These are phyloP conservation scores for Daldinia eschscholtzii DNA, from an alignment of 2,329 filamentous ascomycete genomes.

Conservation along the genomic window DNA sequence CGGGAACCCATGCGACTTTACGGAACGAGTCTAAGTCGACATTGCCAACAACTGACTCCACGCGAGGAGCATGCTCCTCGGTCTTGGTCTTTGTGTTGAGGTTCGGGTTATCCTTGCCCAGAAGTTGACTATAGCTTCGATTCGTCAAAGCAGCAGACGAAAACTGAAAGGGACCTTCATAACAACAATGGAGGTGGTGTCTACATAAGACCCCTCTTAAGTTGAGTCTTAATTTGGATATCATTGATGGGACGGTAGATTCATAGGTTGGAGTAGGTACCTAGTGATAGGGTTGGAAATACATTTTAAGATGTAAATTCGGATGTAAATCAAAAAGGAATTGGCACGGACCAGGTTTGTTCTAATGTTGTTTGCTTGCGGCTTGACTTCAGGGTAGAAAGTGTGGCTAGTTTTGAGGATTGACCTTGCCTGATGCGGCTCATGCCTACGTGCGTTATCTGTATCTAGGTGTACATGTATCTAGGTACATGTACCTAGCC, in stretches of 20 bases:
- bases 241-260: conserved; percentile 7
- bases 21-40: conserved; percentile 44
- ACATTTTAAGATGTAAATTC: not conserved
- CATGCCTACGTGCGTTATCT: not conserved
- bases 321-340: conserved; percentile 2
- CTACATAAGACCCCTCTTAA: conserved; percentile 1
- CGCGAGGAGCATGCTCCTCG: not conserved
- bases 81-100: not conserved
- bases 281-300: not conserved
- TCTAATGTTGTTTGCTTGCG: conserved; percentile 13
- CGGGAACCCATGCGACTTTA: conserved; percentile 41
- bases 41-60: conserved; percentile 28
- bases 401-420: not conserved
- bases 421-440: conserved; percentile 12
- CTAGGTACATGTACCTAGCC: not conserved
- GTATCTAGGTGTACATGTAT: too few relatives aligned
- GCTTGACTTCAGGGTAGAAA: not conserved
- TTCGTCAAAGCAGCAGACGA: conserved; percentile 16
- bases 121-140: not conserved
- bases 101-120: not conserved
- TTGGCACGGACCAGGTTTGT: conserved; percentile 1
- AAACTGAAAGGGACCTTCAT: not conserved
- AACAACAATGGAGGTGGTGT: not conserved
- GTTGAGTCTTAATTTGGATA: conserved; percentile 4
- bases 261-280: not conserved